Evolutionary conservation across 2,329 filamentous ascomycete genomes (phyloP), one percentile per base, ranked within the genome.

Genomic region (Hypomyces perniciosus): DNA sequence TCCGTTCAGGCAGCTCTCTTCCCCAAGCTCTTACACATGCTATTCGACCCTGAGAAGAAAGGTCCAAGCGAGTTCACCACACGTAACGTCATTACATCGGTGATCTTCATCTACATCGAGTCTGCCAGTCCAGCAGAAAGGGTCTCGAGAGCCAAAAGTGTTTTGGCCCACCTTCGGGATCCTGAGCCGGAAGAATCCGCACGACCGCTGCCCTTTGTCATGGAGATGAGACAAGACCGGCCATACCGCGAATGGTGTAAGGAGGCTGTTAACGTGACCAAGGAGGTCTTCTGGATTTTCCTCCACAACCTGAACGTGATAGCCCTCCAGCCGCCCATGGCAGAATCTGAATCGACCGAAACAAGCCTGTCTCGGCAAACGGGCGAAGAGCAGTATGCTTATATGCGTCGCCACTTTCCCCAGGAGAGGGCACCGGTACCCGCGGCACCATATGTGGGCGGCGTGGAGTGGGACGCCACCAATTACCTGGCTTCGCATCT

Each of bases 201-300:
- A 54, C 82, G 85, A 20, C 89, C 90, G 0, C 74, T 96, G 6
- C 84, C 84, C 3, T 97, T 97, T 65, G 90, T 97, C 43, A 73
- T 92, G 26, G 88, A 91, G 54, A 97, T 97, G 83, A 86, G 88
- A 59, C 84, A 85, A 34, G 82, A 90, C 45, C 81, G 92, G 0
- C 92, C 92, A 1, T 99, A 96, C 68, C 86, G 90, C 33, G 81
- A 95, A 3, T 99, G 92, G 92, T 90, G 86, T 70, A 93, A 91
- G 68, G 93, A 99, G 70, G 83, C 92, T 13, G 85, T 85, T 53
- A 91, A 88, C 61, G 92, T 97, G 44, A 96, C 91, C 39, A 96
- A 96, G 68, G 92, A 99, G 67, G 92, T 97, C 29, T 99, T 99
- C 66, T 99, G 92, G 92, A 97, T 97, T 65, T 99, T 97, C 72